These are phyloP conservation scores for Sonneratia alba DNA, from an alignment of 345 rosid genomes.

Conservation along the genomic window DNA sequence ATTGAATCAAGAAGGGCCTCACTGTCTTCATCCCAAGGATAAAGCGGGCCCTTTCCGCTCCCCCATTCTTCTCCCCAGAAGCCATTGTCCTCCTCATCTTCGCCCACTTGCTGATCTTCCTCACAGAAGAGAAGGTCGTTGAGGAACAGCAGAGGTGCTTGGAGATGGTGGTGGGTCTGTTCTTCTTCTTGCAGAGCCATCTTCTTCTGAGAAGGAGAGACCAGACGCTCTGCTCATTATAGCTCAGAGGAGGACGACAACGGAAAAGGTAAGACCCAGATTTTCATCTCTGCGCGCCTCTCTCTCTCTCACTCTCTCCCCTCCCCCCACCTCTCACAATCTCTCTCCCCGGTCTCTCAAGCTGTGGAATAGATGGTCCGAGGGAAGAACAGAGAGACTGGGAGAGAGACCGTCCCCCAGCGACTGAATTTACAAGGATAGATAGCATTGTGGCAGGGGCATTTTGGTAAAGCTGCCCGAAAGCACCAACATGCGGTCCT, in stretches of 20 bases:
- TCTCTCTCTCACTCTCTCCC: background rate
- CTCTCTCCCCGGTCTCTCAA: background rate
- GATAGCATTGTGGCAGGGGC: background rate
- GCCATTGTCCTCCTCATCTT: slow-evolving; percentile 16
- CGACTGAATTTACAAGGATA: background rate
- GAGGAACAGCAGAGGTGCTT: slow-evolving; percentile 26
- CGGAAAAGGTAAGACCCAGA: background rate
- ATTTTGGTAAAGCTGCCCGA: background rate
- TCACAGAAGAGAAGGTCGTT: slow-evolving; percentile 58
- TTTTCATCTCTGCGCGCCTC: slow-evolving; percentile 3
- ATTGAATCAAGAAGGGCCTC: slow-evolving; percentile 35
- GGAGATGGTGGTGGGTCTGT: slow-evolving; percentile 16
- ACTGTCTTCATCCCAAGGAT: slow-evolving; percentile 42
- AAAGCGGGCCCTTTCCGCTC: slow-evolving; percentile 39
- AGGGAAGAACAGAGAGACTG: background rate
- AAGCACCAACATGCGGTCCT: background rate
- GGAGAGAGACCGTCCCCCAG: background rate
- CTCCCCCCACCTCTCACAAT: background rate
- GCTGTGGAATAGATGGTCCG: too few relatives aligned
- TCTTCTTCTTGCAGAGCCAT: slow-evolving; percentile 53
- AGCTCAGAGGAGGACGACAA: slow-evolving; percentile 8
- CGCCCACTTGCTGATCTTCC: slow-evolving; percentile 32
- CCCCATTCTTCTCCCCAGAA: slow-evolving; percentile 10
- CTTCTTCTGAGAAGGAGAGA: slow-evolving; percentile 48
- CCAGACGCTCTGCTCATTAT: slow-evolving; percentile 41